A percentile compares a stretch with the other conserved stretches of the same genome.
Evolutionary conservation across 176 grass and related monocot species (phyloP).

Genomic region (Musa beccarii): DNA sequence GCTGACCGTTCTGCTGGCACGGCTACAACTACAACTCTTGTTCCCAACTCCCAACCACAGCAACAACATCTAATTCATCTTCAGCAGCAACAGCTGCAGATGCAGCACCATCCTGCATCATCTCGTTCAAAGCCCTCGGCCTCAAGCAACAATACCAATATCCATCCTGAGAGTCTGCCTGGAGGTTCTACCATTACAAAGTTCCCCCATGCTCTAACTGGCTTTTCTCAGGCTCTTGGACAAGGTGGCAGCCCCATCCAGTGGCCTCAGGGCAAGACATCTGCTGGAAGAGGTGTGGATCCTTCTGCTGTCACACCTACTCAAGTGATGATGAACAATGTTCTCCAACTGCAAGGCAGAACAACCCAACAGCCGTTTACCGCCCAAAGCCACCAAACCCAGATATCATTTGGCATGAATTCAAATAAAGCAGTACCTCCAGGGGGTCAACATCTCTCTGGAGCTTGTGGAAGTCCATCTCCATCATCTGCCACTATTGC

Average conservation of each 20-base stretch:
- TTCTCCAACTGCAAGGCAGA: conserved; percentile 55
- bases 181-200: conserved; percentile 15
- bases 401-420: conserved; percentile 51
- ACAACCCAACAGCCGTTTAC: conserved; percentile 37
- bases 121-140: conserved; percentile 65
- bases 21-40: neutral
- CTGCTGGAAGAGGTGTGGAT: conserved; percentile 40
- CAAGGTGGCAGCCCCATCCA: conserved; percentile 42
- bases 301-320: conserved; percentile 25
- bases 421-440: conserved; percentile 51
- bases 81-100: conserved; percentile 33
- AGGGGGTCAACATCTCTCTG: conserved; percentile 40
- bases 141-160: conserved; percentile 38
- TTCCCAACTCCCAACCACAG: conserved; percentile 22
- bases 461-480: conserved; percentile 40
- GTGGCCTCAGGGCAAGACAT: conserved; percentile 54
- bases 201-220: conserved; percentile 34
- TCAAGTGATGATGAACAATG: conserved; percentile 50
- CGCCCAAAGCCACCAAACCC: conserved; percentile 49
- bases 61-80: conserved; percentile 34
- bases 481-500: conserved; percentile 55
- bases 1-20: conserved; percentile 28
- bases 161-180: conserved; percentile 29
- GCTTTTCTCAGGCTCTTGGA: conserved; percentile 37
- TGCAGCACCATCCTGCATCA: conserved; percentile 46